These are phyloP conservation scores for Pyrenophora graminea DNA, from an alignment of 2,329 filamentous ascomycete species.

Conservation along the genomic window DNA sequence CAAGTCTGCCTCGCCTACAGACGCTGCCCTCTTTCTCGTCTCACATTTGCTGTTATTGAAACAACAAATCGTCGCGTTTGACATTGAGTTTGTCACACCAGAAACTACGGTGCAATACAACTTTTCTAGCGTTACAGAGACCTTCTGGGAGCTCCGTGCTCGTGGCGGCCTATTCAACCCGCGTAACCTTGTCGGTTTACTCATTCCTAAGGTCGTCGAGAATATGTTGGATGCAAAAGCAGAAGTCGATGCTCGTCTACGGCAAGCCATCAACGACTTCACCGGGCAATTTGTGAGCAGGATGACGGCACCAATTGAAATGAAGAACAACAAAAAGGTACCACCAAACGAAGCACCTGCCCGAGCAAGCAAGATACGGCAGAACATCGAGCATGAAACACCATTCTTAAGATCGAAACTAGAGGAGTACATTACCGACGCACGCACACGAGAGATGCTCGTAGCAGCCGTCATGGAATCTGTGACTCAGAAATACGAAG, in stretches of 20 bases:
- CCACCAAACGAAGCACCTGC: conserved; percentile 32
- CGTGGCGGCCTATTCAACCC: conserved; percentile 69
- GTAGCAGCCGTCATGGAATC: conserved; percentile 68
- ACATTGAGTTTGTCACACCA: conserved; percentile 77
- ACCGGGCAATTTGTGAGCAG: conserved; percentile 61
- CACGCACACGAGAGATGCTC: conserved; percentile 67
- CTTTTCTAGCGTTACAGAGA: conserved; percentile 67
- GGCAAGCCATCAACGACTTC: conserved; percentile 68
- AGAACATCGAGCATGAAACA: conserved; percentile 62
- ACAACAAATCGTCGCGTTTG: conserved; percentile 92
- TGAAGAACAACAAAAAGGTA: conserved; percentile 31
- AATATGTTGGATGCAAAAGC: conserved; percentile 74
- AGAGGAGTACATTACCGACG: conserved; percentile 66
- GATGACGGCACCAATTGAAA: conserved; percentile 58
- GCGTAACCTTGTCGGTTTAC: conserved; percentile 62
- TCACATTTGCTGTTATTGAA: conserved; percentile 94
- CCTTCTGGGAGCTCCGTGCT: conserved; percentile 69
- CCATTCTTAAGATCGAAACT: conserved; percentile 60
- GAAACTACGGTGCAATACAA: conserved; percentile 64
- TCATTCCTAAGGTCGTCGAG: conserved; percentile 68
- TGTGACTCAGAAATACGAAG: conserved; percentile 65
- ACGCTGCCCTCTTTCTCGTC: conserved; percentile 89
- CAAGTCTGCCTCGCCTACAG: conserved; percentile 65
- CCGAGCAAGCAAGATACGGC: conserved; percentile 53
- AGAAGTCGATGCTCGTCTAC: conserved; percentile 65